Evolutionary conservation across 164 flowering plant species (phyloP), one percentile per base, ranked within the genome.

Genomic region (Berberis vulgaris): DNA sequence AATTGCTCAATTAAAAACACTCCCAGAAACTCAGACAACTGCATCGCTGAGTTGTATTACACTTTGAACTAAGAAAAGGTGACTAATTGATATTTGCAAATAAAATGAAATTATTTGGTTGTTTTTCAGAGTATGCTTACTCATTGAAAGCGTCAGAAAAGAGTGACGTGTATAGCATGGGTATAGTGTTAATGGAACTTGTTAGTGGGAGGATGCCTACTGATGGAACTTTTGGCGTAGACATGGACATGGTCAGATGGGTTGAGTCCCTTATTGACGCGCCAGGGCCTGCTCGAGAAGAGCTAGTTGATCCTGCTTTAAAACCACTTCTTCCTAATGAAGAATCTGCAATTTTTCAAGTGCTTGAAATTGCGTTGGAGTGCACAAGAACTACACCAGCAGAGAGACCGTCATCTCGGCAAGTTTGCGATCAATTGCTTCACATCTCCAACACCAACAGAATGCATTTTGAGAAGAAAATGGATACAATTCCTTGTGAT

Each of bases 201-300:
- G 96, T 95, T 39, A 87, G 81, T 12, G 99, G 97, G 47, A 76
- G 78, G 54, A 85, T 81, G 94, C 99, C 99, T 1, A 95, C 96
- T 0, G 94, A 79, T 61, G 74, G 67, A 59, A 67, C 68, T 7
- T 95, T 95, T 57, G 94, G 96, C 0, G 81, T 68, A 49, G 87
- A 85, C 10, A 85, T 89, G 81, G 92, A 88, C 70, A 89, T 91
- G 96, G 94, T 87, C 68, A 84, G 93, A 70, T 91, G 99, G 99
- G 89, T 87, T 1, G 97, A 90, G 78, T 76, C 78, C 1, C 79
- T 52, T 3, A 71, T 84, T 3, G 89, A 83, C 65, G 65, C 65
- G 79, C 63, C 72, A 61, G 81, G 76, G 11, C 46, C 65, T 1
- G 75, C 13, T 0, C 67, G 85, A 9, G 91, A 81, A 63, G 87